phyloP scores from a whole-genome alignment of 192 early-diverging fungal species.

The Coemansia sp. region DNA sequence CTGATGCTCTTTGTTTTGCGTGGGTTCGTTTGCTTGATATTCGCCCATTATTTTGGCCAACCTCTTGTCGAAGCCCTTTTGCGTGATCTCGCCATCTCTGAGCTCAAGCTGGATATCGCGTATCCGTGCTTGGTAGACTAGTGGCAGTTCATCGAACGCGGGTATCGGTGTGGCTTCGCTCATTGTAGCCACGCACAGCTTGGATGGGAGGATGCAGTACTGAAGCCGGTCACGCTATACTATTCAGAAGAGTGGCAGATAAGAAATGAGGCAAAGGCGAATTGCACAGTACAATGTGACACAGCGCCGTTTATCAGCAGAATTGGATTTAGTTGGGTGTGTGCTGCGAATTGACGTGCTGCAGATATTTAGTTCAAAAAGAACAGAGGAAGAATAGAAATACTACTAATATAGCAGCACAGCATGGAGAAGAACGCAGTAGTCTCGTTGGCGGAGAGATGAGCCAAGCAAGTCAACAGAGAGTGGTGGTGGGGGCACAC shows the following conservation, averaged over 20 bases:
- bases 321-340: too few relatives aligned
- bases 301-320: too few relatives aligned
- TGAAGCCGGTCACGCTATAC: neutral
- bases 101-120: slow-evolving; percentile 56
- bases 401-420: too few relatives aligned
- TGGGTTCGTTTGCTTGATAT: slow-evolving; percentile 26
- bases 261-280: neutral
- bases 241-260: neutral
- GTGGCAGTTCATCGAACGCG: slow-evolving; percentile 42
- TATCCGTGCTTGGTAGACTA: slow-evolving; percentile 41
- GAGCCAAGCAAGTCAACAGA: too few relatives aligned
- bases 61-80: slow-evolving; percentile 74
- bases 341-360: too few relatives aligned
- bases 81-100: slow-evolving; percentile 69
- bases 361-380: too few relatives aligned
- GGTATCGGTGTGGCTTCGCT: slow-evolving; percentile 15
- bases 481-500: too few relatives aligned
- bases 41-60: slow-evolving; percentile 57
- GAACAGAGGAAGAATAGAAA: too few relatives aligned
- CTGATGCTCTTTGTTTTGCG: neutral
- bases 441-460: too few relatives aligned
- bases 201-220: neutral
- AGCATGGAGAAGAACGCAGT: too few relatives aligned
- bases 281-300: too few relatives aligned
- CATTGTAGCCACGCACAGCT: slow-evolving; percentile 13